phyloP scores from a whole-genome alignment of 345 rosid species.

The Boechera stricta region DNA sequence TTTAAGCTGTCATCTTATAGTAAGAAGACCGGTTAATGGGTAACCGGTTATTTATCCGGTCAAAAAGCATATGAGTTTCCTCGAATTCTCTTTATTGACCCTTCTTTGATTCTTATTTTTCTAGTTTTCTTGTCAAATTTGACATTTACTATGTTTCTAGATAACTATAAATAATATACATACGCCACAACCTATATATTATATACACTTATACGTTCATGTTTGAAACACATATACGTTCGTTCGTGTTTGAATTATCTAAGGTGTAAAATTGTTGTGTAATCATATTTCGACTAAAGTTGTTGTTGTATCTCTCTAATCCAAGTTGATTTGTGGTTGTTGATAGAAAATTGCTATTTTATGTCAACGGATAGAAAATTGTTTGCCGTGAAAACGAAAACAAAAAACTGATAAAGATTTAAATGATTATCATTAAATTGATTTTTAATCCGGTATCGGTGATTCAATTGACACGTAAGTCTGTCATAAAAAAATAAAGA shows the following conservation, averaged over 20 bases:
- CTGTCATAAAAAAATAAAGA: too few species aligned
- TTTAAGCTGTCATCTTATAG: slow-evolving; percentile 25
- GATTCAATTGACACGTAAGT: too few species aligned
- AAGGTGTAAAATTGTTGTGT: not conserved
- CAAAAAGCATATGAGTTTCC: slow-evolving; percentile 30
- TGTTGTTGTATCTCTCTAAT: not conserved
- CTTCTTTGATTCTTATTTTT: slow-evolving; percentile 5
- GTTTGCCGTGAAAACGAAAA: too few species aligned
- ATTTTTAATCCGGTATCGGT: too few species aligned
- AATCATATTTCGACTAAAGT: not conserved
- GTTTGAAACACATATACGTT: not conserved
- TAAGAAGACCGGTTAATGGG: not conserved
- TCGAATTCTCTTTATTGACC: slow-evolving; percentile 18
- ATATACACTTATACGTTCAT: not conserved
- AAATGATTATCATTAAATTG: too few species aligned
- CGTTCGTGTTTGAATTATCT: not conserved
- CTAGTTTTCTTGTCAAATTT: slow-evolving; percentile 36
- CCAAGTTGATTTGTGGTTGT: not conserved
- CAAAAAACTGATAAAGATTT: too few species aligned
- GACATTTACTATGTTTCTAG: slow-evolving; percentile 39
- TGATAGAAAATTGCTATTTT: not conserved
- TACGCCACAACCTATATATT: not conserved
- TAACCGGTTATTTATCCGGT: slow-evolving; percentile 28
- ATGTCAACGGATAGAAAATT: not conserved
- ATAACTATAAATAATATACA: not conserved